These are phyloP conservation scores for Lactarius akahatsu DNA, from an alignment of 768 basidiomycete species.

Conservation along the genomic window DNA sequence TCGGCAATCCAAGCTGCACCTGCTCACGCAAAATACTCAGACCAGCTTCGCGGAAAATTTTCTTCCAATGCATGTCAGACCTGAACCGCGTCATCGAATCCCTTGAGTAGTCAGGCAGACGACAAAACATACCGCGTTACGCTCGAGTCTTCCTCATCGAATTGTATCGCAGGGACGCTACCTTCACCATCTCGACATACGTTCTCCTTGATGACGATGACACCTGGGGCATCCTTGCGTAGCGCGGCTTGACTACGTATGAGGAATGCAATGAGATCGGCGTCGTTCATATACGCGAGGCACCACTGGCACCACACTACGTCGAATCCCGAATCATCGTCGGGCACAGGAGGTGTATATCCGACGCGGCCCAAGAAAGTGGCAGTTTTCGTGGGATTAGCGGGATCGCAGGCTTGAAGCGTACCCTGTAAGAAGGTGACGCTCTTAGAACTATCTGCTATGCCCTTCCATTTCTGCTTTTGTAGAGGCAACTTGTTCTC, in stretches of 20 bases:
- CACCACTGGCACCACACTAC: constrained; percentile 98
- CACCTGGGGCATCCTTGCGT: constrained; percentile 45
- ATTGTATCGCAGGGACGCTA: constrained; percentile 52
- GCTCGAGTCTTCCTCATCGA: constrained; percentile 88
- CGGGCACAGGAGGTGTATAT: constrained; percentile 45
- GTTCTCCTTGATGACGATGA: constrained; percentile 94
- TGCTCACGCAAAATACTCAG: constrained; percentile 69
- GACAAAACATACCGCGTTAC: constrained; percentile 65
- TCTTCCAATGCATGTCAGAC: constrained; percentile 81
- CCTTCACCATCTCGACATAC: constrained; percentile 60
- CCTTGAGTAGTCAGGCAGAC: neutral
- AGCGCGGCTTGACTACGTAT: constrained; percentile 60
- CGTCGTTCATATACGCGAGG: constrained; percentile 78
- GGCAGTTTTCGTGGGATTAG: constrained; percentile 42
- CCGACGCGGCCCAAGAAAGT: constrained; percentile 67
- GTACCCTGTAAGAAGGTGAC: constrained; percentile 79
- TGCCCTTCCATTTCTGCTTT: constrained; percentile 58
- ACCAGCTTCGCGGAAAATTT: constrained; percentile 70
- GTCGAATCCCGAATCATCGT: constrained; percentile 67
- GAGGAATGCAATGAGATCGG: constrained; percentile 77
- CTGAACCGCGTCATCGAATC: constrained; percentile 41
- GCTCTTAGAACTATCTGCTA: constrained; percentile 60
- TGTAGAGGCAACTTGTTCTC: constrained; percentile 18
- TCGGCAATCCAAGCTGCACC: constrained; percentile 80
- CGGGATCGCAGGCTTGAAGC: constrained; percentile 80